Conservation (phyloP, 1,284 basidiomycete genomes). For the Dichomitus squalens region DNA sequence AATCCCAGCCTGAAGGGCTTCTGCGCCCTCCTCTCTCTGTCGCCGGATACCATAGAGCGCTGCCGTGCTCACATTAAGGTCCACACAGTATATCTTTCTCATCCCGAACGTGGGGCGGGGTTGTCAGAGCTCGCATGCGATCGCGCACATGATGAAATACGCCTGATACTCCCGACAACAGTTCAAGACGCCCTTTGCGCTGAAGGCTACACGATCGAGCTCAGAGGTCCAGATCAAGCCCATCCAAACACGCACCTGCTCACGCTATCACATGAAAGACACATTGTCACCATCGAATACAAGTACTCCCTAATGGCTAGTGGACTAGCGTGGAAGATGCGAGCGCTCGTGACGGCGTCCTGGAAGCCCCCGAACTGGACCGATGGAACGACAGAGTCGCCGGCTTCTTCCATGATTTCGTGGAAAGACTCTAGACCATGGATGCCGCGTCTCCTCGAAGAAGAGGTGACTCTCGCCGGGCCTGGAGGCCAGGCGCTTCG, state of each 20-base stretch:
- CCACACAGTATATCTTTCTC: background rate
- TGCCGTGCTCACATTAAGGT: background rate
- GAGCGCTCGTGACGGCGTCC: background rate
- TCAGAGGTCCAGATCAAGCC: background rate
- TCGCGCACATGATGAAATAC: background rate
- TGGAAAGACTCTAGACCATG: too few species aligned
- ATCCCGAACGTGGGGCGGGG: background rate
- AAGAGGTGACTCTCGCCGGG: too few species aligned
- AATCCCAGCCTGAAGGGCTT: background rate
- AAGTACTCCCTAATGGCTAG: background rate
- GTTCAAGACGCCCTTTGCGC: background rate
- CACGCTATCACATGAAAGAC: background rate
- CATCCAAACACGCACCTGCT: background rate
- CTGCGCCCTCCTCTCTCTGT: too few species aligned
- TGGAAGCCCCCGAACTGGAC: background rate
- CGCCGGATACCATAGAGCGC: background rate
- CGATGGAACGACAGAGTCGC: background rate
- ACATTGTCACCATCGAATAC: background rate
- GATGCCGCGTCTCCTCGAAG: background rate
- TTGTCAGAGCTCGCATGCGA: background rate
- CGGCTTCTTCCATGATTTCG: too few species aligned
- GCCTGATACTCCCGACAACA: background rate
- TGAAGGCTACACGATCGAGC: background rate
- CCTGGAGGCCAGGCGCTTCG: background rate
- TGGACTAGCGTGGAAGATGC: background rate